Conservation (phyloP, 345 rosid genomes). For the Excoecaria agallocha region DNA sequence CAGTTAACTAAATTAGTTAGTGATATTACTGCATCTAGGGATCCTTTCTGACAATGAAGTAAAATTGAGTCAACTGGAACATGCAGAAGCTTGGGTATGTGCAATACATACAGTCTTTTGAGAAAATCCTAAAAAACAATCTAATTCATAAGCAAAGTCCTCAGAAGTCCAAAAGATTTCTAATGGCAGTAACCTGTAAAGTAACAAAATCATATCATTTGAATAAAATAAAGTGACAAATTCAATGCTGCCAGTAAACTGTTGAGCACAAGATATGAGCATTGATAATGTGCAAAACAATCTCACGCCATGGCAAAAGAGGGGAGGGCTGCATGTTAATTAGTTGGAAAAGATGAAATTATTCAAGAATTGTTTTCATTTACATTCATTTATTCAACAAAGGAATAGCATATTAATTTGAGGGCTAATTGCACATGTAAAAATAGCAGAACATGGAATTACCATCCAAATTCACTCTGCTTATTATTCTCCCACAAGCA, state of each 20-base stretch:
- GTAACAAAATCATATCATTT: neutral
- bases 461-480: neutral
- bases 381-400: conserved; percentile 4
- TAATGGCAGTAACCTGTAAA: neutral
- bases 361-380: neutral
- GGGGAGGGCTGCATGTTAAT: neutral
- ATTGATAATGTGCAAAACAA: neutral
- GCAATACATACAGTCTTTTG: neutral
- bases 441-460: neutral
- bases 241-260: neutral
- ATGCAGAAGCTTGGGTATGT: neutral
- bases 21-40: neutral
- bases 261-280: neutral
- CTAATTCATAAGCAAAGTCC: neutral
- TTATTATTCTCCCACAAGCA: neutral
- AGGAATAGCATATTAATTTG: neutral
- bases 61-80: neutral
- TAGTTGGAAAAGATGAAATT: neutral
- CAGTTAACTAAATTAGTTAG: neutral
- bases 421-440: neutral
- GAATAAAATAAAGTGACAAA: neutral
- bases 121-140: neutral
- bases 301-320: neutral
- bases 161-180: neutral
- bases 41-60: neutral